Base-by-base conservation (phyloP, 306 rosid genomes). In the Glycine latifolia region DNA sequence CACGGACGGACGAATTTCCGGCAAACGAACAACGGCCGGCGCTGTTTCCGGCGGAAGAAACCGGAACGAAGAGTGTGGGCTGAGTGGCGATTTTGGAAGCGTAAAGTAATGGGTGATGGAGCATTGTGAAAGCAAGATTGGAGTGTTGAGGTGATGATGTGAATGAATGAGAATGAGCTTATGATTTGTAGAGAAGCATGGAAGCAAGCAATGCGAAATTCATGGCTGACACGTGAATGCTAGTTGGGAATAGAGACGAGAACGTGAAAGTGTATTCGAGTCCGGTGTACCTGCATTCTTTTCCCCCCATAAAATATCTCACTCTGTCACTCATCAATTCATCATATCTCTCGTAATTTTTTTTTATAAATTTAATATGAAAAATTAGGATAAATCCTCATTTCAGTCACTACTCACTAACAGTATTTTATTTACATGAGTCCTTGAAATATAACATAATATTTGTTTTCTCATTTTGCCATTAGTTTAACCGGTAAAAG, bases 71-170 rank as follows among this genome's bases (percentile, higher is more conserved):
- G 63, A 79, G 81, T 47, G 91, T 77, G 33, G 75, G 59, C 9
- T 76, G 87, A 15, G 90, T 31, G 75, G 85, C 43, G 86, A 84
- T 44, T 49, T 52, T 81, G 35, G 92, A 81, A 79, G 75, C 79
- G 79, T 65, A 82, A 79, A 90, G 90, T 50, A 84, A 80, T 12
- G 91, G 89, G 5, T 87, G 85, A 49, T 83, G 89, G 71, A 89
- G 88, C 99, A 95, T 92, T 17, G 44, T 39, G 44, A 39, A 39
- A 39, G 44, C 44, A 5, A 35, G 39, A 35, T 35, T 16, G 37
- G 20, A 74, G 62, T n/a, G 48, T 49, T 26, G 78, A 43, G 11
- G 15, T 58, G 48, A 4, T 4, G 41, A 26, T 26, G 58, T 8
- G 15, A 62, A 16, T 6, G 54, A 35, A 41, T 15, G 73, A 13